A percentile compares a stretch with the other conserved stretches of the same genome.
These are phyloP conservation scores for Skeletonema grethae DNA, from an alignment of 108 stramenopile genomes.

Conservation along the genomic window DNA sequence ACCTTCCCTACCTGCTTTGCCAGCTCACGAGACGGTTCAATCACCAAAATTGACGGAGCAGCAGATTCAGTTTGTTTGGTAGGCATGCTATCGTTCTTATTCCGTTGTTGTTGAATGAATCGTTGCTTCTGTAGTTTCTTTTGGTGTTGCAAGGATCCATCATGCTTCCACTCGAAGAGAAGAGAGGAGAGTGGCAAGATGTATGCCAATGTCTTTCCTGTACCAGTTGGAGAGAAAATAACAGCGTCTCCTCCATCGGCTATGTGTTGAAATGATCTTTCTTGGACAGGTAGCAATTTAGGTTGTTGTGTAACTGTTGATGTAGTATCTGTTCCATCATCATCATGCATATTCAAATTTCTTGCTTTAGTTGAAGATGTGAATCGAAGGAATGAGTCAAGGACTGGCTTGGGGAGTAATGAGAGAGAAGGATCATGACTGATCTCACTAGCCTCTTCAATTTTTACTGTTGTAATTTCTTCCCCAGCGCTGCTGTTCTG, in stretches of 20 bases:
- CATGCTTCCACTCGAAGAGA: slow-evolving; percentile 32
- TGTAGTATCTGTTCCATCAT: background rate
- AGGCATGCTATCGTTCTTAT: slow-evolving; percentile 32
- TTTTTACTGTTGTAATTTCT: background rate
- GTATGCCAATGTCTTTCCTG: slow-evolving; percentile 54
- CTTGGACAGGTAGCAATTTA: slow-evolving; percentile 54
- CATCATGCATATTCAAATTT: background rate
- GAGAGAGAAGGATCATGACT: slow-evolving; percentile 6
- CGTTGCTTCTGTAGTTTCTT: slow-evolving; percentile 15
- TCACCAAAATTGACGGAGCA: slow-evolving; percentile 42
- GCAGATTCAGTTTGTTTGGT: slow-evolving; percentile 31
- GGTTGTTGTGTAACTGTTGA: slow-evolving; percentile 12
- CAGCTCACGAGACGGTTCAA: slow-evolving; percentile 57
- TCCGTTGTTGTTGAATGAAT: slow-evolving; percentile 22
- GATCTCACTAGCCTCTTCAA: background rate
- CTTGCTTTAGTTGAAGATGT: slow-evolving; percentile 15
- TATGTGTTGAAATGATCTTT: slow-evolving; percentile 42
- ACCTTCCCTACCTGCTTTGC: slow-evolving; percentile 52
- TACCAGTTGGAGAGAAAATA: slow-evolving; percentile 54
- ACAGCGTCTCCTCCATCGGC: slow-evolving; percentile 51
- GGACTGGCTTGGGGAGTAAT: slow-evolving; percentile 18
- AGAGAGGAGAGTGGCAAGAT: slow-evolving; percentile 44
- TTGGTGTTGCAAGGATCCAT: slow-evolving; percentile 31
- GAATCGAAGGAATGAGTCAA: slow-evolving; percentile 28
- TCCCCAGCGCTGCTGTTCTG: slow-evolving; percentile 6